These are phyloP conservation scores for Diplosphaera chodatii DNA, from an alignment of 139 green algal species.

Conservation along the genomic window DNA sequence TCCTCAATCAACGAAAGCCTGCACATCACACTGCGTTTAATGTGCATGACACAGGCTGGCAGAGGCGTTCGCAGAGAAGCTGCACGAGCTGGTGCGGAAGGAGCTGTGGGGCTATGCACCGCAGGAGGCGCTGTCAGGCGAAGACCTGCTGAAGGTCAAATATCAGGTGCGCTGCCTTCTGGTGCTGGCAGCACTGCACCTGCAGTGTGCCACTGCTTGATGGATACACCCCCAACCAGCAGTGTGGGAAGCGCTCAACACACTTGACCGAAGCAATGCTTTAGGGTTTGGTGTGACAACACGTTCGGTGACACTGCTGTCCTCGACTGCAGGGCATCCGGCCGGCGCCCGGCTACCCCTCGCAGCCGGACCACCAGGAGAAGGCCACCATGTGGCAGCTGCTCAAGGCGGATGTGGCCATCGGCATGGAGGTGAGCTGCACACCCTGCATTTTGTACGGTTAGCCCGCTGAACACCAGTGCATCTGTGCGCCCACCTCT, in stretches of 20 bases:
- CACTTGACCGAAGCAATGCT: too few relatives aligned
- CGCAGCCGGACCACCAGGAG: constrained; percentile 97
- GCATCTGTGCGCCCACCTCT: too few relatives aligned
- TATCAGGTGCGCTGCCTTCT: constrained; percentile 59
- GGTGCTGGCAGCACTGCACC: too few relatives aligned
- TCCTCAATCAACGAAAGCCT: too few relatives aligned
- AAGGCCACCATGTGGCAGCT: constrained; percentile 96
- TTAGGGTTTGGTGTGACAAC: too few relatives aligned
- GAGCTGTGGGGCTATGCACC: constrained; percentile 91
- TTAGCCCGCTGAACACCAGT: too few relatives aligned
- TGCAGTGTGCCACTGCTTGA: too few relatives aligned
- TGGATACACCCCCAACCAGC: too few relatives aligned
- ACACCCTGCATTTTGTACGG: too few relatives aligned
- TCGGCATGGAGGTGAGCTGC: constrained; percentile 88
- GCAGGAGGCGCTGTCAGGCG: constrained; percentile 75
- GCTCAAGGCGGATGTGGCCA: constrained; percentile 73
- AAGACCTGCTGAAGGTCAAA: constrained; percentile 98
- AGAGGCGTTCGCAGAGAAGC: constrained; percentile 23
- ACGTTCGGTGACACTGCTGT: too few relatives aligned
- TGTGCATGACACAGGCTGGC: not conserved
- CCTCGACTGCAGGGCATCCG: constrained; percentile 76
- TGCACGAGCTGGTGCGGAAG: constrained; percentile 85
- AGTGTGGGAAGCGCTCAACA: too few relatives aligned
- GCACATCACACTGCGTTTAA: too few relatives aligned
- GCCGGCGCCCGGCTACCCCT: constrained; percentile 94